Percentiles rank a stretch among this genome's conserved stretches.
These are phyloP conservation scores for Rhinocladiella similis DNA, from an alignment of 2,329 filamentous ascomycete species.

Conservation along the genomic window DNA sequence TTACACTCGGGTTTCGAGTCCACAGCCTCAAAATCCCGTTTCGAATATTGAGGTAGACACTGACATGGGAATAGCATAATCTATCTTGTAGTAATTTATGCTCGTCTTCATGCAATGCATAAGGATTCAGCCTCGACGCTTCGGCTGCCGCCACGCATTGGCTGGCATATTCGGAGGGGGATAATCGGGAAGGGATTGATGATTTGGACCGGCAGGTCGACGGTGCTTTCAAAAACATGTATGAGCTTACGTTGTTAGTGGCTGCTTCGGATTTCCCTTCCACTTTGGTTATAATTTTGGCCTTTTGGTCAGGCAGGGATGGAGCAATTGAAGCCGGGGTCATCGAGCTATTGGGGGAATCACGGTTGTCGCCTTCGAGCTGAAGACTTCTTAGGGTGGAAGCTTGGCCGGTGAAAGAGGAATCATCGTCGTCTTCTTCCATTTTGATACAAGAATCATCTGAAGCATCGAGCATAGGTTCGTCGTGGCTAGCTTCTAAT, in stretches of 20 bases:
- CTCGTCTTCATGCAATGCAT: conserved; percentile 81
- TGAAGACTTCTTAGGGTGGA: conserved; percentile 28
- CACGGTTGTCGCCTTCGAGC: conserved; percentile 30
- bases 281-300: conserved; percentile 22
- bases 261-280: conserved; percentile 17
- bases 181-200: conserved; percentile 76
- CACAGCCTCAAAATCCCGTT: conserved; percentile 92
- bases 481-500: conserved; percentile 16
- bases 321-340: conserved; percentile 33
- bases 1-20: conserved; percentile 80
- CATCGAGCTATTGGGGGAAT: conserved; percentile 35
- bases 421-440: conserved; percentile 34
- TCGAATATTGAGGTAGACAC: conserved; percentile 91
- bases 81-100: conserved; percentile 77
- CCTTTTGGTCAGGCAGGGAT: conserved; percentile 27
- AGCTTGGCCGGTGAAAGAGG: conserved; percentile 25
- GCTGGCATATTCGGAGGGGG: conserved; percentile 76
- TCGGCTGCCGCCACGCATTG: conserved; percentile 90
- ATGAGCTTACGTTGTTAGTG: conserved; percentile 22
- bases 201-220: conserved; percentile 69
- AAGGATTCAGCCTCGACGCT: conserved; percentile 84
- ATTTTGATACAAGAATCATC: conserved; percentile 28
- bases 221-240: conserved; percentile 33
- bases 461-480: conserved; percentile 15
- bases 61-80: conserved; percentile 85